phyloP scores from a whole-genome alignment of 2,329 filamentous ascomycete genomes.

The Fusarium odoratissimum region DNA sequence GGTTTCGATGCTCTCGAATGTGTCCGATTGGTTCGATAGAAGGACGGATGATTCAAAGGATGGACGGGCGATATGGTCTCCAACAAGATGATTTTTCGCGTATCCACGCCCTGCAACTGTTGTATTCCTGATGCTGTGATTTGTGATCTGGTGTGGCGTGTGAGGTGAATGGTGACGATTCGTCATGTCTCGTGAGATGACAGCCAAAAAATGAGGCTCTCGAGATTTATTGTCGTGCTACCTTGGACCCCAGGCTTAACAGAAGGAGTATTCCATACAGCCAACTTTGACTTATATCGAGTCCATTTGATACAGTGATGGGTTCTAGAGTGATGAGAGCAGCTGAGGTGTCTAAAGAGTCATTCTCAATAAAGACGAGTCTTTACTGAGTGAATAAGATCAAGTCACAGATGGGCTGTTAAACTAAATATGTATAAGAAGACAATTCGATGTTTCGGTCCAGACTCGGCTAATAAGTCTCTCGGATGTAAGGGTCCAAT shows the following conservation, averaged over 20 bases:
- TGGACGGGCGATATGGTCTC: slow-evolving; percentile 41
- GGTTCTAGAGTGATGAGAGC: neutral
- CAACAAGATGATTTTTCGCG: slow-evolving; percentile 44
- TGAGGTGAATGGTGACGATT: neutral
- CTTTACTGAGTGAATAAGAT: neutral
- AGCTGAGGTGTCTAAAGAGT: neutral
- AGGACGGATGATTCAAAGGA: slow-evolving; percentile 42
- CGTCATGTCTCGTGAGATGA: neutral
- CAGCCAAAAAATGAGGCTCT: neutral
- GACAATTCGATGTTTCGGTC: slow-evolving; percentile 36
- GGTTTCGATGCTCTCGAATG: slow-evolving; percentile 38
- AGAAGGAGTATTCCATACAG: neutral
- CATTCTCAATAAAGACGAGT: neutral
- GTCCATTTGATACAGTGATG: neutral
- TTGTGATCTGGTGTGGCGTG: neutral
- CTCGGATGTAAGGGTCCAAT: slow-evolving; percentile 40
- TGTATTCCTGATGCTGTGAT: neutral
- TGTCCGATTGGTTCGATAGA: slow-evolving; percentile 40
- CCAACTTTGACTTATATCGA: neutral
- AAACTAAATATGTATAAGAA: slow-evolving; percentile 19
- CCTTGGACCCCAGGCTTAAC: no score
- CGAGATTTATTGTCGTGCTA: no score
- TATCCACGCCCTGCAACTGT: slow-evolving; percentile 5
- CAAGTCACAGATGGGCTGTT: slow-evolving; percentile 8
- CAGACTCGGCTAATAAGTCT: slow-evolving; percentile 42